Evolutionary conservation across 2,329 filamentous ascomycete genomes (phyloP).

Genomic region (Monosporascus sp.): DNA sequence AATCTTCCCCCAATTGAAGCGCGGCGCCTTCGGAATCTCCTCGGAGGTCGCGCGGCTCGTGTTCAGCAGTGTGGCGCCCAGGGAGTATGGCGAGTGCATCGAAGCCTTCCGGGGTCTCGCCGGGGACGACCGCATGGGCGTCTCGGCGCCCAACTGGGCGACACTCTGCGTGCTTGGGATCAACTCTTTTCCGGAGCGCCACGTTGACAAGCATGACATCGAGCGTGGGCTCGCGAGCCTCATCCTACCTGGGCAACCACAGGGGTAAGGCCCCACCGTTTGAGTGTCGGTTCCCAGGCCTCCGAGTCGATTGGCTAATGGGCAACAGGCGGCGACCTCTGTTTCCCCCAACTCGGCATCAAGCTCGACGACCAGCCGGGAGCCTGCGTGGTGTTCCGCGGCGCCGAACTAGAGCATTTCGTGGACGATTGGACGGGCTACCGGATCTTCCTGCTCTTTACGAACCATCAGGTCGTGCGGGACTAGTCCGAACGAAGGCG

Average conservation of each 20-base stretch:
- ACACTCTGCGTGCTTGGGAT: conserved; percentile 3
- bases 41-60: conserved; percentile 1
- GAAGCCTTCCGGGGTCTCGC: not conserved
- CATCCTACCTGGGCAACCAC: conserved; percentile 2
- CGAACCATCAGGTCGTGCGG: conserved; percentile 5
- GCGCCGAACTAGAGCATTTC: conserved; percentile 3
- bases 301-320: not conserved
- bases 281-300: not conserved
- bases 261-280: not conserved
- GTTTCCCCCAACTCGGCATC: conserved; percentile 3
- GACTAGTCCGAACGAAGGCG: conserved; percentile 1
- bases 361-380: conserved; percentile 1
- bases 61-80: not conserved
- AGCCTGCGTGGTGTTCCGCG: conserved; percentile 4
- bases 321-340: conserved; percentile 2
- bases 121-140: not conserved
- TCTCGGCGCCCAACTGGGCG: conserved; percentile 1
- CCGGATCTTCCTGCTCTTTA: conserved; percentile 3
- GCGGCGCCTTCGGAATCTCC: not conserved
- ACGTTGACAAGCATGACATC: conserved; percentile 2
- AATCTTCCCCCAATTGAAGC: not conserved
- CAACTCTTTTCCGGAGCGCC: conserved; percentile 1
- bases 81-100: not conserved
- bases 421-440: conserved; percentile 5
- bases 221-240: conserved; percentile 3